Evolutionary conservation across 1,284 basidiomycete genomes (phyloP).

Genomic region (Gomphus bonarii): DNA sequence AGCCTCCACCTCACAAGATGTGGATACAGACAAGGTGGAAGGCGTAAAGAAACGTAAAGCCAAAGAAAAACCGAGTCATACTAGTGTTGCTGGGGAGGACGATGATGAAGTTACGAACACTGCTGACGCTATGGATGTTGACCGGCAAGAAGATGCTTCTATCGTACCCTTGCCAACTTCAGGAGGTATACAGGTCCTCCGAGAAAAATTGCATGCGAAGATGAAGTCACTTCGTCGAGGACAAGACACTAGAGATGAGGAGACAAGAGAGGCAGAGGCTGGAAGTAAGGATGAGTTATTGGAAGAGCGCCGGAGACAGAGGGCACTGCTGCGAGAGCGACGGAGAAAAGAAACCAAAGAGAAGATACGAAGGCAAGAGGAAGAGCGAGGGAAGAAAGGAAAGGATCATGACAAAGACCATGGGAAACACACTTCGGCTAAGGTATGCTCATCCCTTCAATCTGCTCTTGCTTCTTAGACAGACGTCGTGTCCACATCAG

Average conservation of each 20-base stretch:
- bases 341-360: conserved; percentile 78
- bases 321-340: conserved; percentile 75
- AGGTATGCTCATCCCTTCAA: conserved; percentile 30
- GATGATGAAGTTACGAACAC: conserved; percentile 21
- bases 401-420: conserved; percentile 32
- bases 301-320: conserved; percentile 64
- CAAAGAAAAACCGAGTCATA: conserved; percentile 32
- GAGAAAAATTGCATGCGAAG: conserved; percentile 68
- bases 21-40: conserved; percentile 18
- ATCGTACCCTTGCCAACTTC: conserved; percentile 59
- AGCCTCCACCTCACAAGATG: conserved; percentile 22
- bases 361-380: conserved; percentile 55
- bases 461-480: not conserved
- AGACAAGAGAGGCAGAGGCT: conserved; percentile 28
- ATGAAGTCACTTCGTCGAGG: conserved; percentile 60
- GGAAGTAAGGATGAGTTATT: conserved; percentile 71
- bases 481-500: conserved; percentile 27
- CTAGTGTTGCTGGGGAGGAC: conserved; percentile 28
- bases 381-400: conserved; percentile 37
- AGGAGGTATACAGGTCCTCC: conserved; percentile 60
- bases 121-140: conserved; percentile 25
- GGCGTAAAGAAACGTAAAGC: conserved; percentile 35
- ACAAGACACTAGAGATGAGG: conserved; percentile 15
- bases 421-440: conserved; percentile 35
- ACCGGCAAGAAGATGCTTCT: conserved; percentile 21